These are phyloP conservation scores for Erodium texanum DNA, from an alignment of 441 rosid species.

Conservation along the genomic window DNA sequence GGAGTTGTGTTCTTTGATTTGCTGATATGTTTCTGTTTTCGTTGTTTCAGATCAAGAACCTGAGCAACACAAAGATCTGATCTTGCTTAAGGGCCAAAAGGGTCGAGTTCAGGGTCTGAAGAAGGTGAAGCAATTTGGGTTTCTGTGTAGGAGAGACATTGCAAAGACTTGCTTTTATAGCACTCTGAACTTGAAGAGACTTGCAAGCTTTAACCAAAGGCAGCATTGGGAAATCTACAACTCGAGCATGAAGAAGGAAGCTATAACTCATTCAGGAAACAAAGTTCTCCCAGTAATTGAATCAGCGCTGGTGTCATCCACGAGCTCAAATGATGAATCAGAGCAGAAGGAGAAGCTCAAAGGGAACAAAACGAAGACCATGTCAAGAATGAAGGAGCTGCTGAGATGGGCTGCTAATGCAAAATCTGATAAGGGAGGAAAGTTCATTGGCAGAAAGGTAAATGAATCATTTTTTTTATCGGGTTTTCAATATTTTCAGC, in stretches of 20 bases:
- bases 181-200: conserved; percentile 37
- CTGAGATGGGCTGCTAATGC: conserved; percentile 65
- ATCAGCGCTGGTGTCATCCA: conserved; percentile 7
- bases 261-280: conserved; percentile 26
- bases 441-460: conserved; percentile 57
- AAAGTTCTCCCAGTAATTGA: conserved; percentile 44
- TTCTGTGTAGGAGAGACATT: conserved; percentile 47
- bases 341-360: conserved; percentile 31
- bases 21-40: not conserved
- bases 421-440: conserved; percentile 51
- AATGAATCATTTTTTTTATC: not conserved
- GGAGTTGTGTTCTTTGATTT: not conserved
- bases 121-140: conserved; percentile 21
- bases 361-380: conserved; percentile 38
- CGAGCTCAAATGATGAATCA: conserved; percentile 13
- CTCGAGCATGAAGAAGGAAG: no score
- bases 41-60: conserved; percentile 21
- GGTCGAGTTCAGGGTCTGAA: conserved; percentile 9
- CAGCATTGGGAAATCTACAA: conserved; percentile 28
- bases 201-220: conserved; percentile 16
- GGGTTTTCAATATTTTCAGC: no score
- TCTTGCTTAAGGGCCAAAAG: conserved; percentile 12
- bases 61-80: conserved; percentile 19
- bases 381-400: conserved; percentile 67
- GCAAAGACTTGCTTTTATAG: conserved; percentile 52